Percentiles rank a stretch among this genome's conserved stretches.
Conservation (phyloP, 2,329 filamentous ascomycete species). For the Sarocladiaceae sp. region DNA sequence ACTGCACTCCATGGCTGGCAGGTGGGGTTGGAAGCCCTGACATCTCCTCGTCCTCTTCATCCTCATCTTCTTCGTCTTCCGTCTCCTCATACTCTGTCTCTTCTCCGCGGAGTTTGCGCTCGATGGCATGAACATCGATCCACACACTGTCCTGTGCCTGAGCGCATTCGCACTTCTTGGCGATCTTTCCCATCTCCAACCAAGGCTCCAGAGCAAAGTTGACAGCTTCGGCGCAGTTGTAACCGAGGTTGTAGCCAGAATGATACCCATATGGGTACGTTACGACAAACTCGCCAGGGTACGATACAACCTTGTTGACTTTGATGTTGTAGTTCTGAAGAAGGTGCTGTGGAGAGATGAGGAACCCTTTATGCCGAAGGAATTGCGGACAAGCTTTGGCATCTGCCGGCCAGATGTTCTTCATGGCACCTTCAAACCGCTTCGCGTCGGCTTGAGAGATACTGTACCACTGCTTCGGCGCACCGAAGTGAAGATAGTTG, state of each 20-base stretch:
- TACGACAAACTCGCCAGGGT: slow-evolving; percentile 96
- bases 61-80: slow-evolving; percentile 67
- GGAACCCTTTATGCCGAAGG: slow-evolving; percentile 92
- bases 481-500: slow-evolving; percentile 98
- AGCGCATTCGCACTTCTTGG: slow-evolving; percentile 95
- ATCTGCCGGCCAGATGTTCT: slow-evolving; percentile 88
- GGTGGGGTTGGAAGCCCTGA: slow-evolving; percentile 77
- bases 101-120: slow-evolving; percentile 88
- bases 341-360: slow-evolving; percentile 87
- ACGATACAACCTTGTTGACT: slow-evolving; percentile 92
- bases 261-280: slow-evolving; percentile 99
- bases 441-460: slow-evolving; percentile 94
- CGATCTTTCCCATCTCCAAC: slow-evolving; percentile 91
- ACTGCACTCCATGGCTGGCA: slow-evolving; percentile 65
- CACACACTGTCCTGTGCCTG: slow-evolving; percentile 95
- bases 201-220: slow-evolving; percentile 96
- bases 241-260: slow-evolving; percentile 95
- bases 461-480: slow-evolving; percentile 99
- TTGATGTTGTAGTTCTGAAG: slow-evolving; percentile 89
- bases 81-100: slow-evolving; percentile 80
- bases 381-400: slow-evolving; percentile 96
- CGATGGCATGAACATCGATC: slow-evolving; percentile 95
- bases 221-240: slow-evolving; percentile 98
- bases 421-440: slow-evolving; percentile 93
- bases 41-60: slow-evolving; percentile 55